Evolutionary conservation across 179 eudicot genomes (phyloP).

Genomic region (Vitellaria paradoxa): DNA sequence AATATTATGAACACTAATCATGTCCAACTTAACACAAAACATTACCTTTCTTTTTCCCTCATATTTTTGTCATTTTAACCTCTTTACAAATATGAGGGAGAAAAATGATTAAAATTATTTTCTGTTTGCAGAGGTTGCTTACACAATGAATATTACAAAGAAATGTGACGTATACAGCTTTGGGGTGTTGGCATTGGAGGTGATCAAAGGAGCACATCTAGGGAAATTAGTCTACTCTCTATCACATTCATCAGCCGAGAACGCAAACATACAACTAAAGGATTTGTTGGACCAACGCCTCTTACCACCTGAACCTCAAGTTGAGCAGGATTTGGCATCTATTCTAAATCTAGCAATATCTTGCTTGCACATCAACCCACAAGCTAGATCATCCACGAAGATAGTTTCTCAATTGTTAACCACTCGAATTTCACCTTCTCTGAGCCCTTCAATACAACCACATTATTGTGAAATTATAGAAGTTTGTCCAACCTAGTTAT

Average conservation of each 20-base stretch:
- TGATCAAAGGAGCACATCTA: no score
- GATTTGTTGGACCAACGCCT: slow-evolving; percentile 27
- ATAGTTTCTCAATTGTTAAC: background rate
- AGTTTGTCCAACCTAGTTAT: background rate
- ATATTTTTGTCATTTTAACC: no score
- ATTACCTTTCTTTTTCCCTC: no score
- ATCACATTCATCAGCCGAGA: background rate
- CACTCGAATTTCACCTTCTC: background rate
- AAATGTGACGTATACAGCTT: no score
- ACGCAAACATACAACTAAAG: background rate
- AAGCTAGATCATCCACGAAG: background rate
- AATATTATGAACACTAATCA: no score
- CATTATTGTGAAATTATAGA: background rate
- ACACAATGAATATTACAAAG: no score
- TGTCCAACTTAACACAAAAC: no score
- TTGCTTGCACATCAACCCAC: slow-evolving; percentile 17
- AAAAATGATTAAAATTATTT: no score
- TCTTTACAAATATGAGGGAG: no score
- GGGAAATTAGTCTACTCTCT: no score
- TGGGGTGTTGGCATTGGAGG: no score
- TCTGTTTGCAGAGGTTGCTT: no score
- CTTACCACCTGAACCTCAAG: slow-evolving; percentile 16
- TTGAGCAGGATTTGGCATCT: slow-evolving; percentile 22
- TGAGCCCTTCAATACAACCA: background rate
- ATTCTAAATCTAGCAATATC: slow-evolving; percentile 28